Evolutionary conservation across 495 filamentous ascomycete genomes (phyloP), one percentile per base, ranked within the genome.

Genomic region (Podospora fimiseda): DNA sequence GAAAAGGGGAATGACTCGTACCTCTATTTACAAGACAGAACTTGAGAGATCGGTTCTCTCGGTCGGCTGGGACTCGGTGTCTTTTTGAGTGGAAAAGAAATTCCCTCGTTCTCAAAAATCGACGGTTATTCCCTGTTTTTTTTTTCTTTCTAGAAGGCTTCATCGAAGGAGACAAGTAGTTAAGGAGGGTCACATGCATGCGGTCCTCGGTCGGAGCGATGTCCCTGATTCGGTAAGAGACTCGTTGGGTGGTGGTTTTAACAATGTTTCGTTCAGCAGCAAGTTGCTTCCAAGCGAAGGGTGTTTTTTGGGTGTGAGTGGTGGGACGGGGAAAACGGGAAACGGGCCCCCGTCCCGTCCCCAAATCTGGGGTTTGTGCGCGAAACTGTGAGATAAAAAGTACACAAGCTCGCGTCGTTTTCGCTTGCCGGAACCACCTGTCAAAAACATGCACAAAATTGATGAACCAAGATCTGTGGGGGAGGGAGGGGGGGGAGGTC

Each of bases 401-500:
- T n/a, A n/a, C n/a, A n/a, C n/a, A n/a, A n/a, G n/a, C 27, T 33
- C 27, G 6, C 27, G 6, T 6, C 11, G 27, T 11, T 33, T 33
- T 33, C 27, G 43, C 11, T 14, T 7, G 43, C 14, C 11, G 3
- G 18, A 3, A 15, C 14, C 41, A 44, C 42, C 42, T 44, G 42
- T 44, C 42, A 44, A 50, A 50, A 50, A 50, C 48, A n/a, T n/a
- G 48, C 48, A 50, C 37, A 39, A 41, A 50, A 50, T 50, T 50
- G 48, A 50, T 50, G 33, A 50, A 50, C 40, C 53, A 50, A 37
- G 23, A 52, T 57, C 47, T 44, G 42, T n/a, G n/a, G n/a, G n/a
- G n/a, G n/a, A n/a, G n/a, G n/a, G n/a, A n/a, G n/a, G n/a, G n/a
- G n/a, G n/a, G 18, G 42, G 33, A 1, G 42, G 42, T 44, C 19